phyloP scores from a whole-genome alignment of 2,329 filamentous ascomycete species.

The Alternaria infectoria region DNA sequence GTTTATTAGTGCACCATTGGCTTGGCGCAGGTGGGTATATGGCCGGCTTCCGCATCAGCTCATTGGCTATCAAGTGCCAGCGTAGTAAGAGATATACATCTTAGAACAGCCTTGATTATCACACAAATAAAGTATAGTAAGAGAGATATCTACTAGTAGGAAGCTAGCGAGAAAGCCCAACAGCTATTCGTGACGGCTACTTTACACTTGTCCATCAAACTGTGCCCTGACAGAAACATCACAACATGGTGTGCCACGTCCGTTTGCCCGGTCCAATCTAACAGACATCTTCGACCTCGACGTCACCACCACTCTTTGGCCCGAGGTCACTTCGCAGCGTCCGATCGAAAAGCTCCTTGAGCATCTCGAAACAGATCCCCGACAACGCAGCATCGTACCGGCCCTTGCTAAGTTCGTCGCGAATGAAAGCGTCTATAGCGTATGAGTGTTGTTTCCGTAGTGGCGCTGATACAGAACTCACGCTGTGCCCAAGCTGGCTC shows the following conservation, averaged over 20 bases:
- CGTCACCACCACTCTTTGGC: constrained; percentile 64
- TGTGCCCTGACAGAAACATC: not conserved
- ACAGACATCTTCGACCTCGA: constrained; percentile 75
- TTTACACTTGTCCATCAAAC: not conserved
- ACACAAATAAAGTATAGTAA: too few relatives aligned
- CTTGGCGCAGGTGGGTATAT: constrained; percentile 17
- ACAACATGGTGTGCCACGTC: not conserved
- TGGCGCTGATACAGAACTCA: constrained; percentile 45
- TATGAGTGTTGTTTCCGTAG: not conserved
- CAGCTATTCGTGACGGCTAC: too few relatives aligned
- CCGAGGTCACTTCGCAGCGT: constrained; percentile 82
- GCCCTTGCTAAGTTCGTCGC: constrained; percentile 92
- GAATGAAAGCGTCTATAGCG: constrained; percentile 77
- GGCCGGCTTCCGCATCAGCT: constrained; percentile 4
- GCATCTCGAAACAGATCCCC: constrained; percentile 88
- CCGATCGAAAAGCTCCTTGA: constrained; percentile 83
- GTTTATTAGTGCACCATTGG: constrained; percentile 18
- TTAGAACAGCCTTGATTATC: too few relatives aligned
- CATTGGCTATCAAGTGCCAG: not conserved
- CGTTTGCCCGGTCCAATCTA: constrained; percentile 1
- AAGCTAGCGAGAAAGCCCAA: too few relatives aligned
- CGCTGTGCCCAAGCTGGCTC: constrained; percentile 92
- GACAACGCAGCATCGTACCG: constrained; percentile 87
- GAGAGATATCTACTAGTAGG: too few relatives aligned
- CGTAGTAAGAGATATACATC: too few relatives aligned